Base-by-base conservation (phyloP, 1,139 yeast genomes). In the Magnusiomyces magnusii region DNA sequence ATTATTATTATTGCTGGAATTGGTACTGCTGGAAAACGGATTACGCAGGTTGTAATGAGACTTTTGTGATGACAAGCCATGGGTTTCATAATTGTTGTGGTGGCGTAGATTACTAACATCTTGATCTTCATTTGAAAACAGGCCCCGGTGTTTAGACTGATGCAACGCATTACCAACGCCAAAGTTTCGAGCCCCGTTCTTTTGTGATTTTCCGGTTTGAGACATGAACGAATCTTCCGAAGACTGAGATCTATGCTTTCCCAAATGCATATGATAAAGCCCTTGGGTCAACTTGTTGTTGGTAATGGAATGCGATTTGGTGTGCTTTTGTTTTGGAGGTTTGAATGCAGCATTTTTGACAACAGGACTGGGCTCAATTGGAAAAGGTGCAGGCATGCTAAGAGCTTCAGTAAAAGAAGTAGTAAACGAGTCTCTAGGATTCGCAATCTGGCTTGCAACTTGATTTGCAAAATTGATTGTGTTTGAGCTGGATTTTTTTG, bases 391-490 rank as follows among this genome's bases (percentile, higher is more conserved):
- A 17, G 55, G 55, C 55, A 52, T 52, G 3, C 44, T 28, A 3
- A 52, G 17, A 25, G 55, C 55, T 41, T 52, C 55, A 13, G 55
- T 24, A 41, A 52, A 41, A 2, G 49, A 13, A 3, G 47, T 41
- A 19, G 55, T 39, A 25, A 52, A 52, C 5, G 55, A 52, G 15
- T 52, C 55, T 5, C 47, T 23, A 23, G 36, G 13, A n/a, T n/a
- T n/a, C n/a, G n/a, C n/a, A n/a, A 31, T 25, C 13, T 34, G 47
- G 36, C 13, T 24, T 24, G 21, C 28, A 17, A 36, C 49, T 2
- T 28, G 21, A 5, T 34, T 19, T 7, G 41, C 24, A 7, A 31
- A 7, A 21, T n/a, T 28, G 19, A 23, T 17, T 2, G 41, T 21
- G 49, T 44, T 21, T 5, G 27, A 10, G 41, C 53, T 50, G 17